These are phyloP conservation scores for Ophiostoma triangulosporum DNA, from an alignment of 2,329 filamentous ascomycete genomes.

Conservation along the genomic window DNA sequence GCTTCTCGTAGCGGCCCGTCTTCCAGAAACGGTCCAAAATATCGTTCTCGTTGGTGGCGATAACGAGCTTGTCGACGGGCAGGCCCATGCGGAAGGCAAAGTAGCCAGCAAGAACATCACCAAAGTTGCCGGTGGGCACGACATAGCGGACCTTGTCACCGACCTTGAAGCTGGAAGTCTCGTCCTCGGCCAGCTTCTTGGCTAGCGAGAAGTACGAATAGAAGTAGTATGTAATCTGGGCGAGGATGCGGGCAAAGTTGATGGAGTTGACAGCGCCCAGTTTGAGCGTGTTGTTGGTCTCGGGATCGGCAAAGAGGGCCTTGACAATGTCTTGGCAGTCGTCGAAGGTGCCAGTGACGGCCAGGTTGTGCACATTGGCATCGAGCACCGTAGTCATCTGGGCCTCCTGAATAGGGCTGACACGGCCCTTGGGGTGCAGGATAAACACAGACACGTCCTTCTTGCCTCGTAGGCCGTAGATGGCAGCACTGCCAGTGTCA, in stretches of 20 bases:
- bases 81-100: slow-evolving; percentile 53
- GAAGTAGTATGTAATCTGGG: slow-evolving; percentile 97
- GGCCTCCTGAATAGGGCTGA: slow-evolving; percentile 83
- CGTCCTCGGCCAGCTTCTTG: slow-evolving; percentile 34
- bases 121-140: slow-evolving; percentile 88
- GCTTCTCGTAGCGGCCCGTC: slow-evolving; percentile 80
- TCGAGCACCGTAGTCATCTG: slow-evolving; percentile 96
- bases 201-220: slow-evolving; percentile 78
- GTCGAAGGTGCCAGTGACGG: slow-evolving; percentile 84
- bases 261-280: slow-evolving; percentile 94
- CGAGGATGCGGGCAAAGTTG: slow-evolving; percentile 89
- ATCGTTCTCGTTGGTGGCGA: slow-evolving; percentile 95
- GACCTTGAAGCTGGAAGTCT: slow-evolving; percentile 34
- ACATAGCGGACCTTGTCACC: slow-evolving; percentile 68
- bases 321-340: slow-evolving; percentile 98
- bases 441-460: slow-evolving; percentile 96
- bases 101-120: slow-evolving; percentile 85
- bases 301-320: slow-evolving; percentile 72
- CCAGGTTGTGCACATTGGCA: slow-evolving; percentile 81
- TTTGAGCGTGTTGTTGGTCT: slow-evolving; percentile 69
- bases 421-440: slow-evolving; percentile 78
- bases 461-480: slow-evolving; percentile 89
- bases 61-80: slow-evolving; percentile 67
- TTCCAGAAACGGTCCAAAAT: slow-evolving; percentile 94
- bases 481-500: slow-evolving; percentile 86